Evolutionary conservation across 2,329 filamentous ascomycete genomes (phyloP), one percentile per base, ranked within the genome.

Genomic region (Phaeomoniella chlamydospora): DNA sequence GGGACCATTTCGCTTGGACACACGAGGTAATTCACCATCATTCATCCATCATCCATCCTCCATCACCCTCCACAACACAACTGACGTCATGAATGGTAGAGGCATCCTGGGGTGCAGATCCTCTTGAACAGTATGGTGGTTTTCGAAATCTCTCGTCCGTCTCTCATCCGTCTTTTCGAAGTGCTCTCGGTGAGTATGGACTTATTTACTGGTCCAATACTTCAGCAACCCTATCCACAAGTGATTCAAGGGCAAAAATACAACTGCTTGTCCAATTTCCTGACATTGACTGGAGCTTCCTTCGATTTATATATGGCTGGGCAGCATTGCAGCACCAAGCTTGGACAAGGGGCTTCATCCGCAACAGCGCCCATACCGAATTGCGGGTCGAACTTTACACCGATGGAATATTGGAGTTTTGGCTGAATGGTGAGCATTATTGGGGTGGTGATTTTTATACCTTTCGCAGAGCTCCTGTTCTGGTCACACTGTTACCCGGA

Each of bases 361-460:
- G 47, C 15, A 45, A 44, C 15, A 13, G 26, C 14, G 36, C 22
- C 15, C 15, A 29, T 16, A 34, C 19, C 18, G 18, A 18, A 13
- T 51, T 50, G 26, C 48, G 50, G 18, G 46, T 68, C 16, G 49
- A 58, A 11, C 41, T 74, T 1, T 61, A 63, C 42, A 62, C 59
- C 2, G 61, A 67, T 39, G 51, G 61, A 16, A 50, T 72, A 18
- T 49, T 73, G 5, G 70, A 75, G 42, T 65, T 64, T 44, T 66
- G 64, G 58, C 43, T 74, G 19, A 64, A 73, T 46, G 60, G 59
- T 32, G 43, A 52, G 22, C 62, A 62, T 16, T 65, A 67, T 45
- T 74, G 72, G 45, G 72, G 71, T 5, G 71, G 70, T 10, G 72
- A 75, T 48, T 67, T 65, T 37, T 76, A 70, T 49, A 55, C 54